phyloP scores from a whole-genome alignment of 805 yeast genomes.

The Danielozyma ontarioensis region DNA sequence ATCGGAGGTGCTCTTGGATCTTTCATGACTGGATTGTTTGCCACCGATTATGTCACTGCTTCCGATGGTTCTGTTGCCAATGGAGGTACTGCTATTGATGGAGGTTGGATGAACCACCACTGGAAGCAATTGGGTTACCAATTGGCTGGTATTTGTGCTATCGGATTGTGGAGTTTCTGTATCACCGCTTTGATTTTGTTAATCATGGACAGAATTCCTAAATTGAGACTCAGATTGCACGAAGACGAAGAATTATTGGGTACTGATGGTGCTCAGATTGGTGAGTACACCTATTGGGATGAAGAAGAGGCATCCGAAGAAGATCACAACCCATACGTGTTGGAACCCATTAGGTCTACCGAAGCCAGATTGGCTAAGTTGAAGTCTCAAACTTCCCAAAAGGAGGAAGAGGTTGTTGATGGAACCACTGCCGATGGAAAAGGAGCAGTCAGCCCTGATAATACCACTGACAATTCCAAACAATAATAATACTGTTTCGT shows the following conservation, averaged over 20 bases:
- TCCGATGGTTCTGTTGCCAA: constrained; percentile 58
- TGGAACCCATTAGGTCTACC: constrained; percentile 73
- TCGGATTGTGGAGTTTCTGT: constrained; percentile 69
- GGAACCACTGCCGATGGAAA: constrained; percentile 11
- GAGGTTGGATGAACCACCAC: constrained; percentile 88
- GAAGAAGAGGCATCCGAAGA: constrained; percentile 18
- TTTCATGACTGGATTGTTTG: constrained; percentile 83
- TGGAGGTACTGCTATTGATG: constrained; percentile 41
- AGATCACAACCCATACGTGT: constrained; percentile 47
- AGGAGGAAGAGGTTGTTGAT: constrained; percentile 8
- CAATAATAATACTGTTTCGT: not conserved
- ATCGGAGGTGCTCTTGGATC: constrained; percentile 89
- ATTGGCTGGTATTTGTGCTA: constrained; percentile 69
- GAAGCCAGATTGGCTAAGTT: constrained; percentile 34
- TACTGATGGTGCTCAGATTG: constrained; percentile 84
- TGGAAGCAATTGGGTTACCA: constrained; percentile 83
- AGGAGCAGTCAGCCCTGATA: constrained; percentile 5
- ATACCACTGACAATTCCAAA: constrained; percentile 5
- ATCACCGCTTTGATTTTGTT: constrained; percentile 67
- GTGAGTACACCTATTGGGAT: constrained; percentile 72
- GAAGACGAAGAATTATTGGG: constrained; percentile 88
- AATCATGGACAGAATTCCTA: constrained; percentile 69
- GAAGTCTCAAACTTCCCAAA: constrained; percentile 17
- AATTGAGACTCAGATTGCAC: constrained; percentile 73
- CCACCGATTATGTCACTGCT: constrained; percentile 85